A percentile compares a stretch with the other conserved stretches of the same genome.
Conservation (phyloP, 768 basidiomycete genomes). For the Neoboletus brunneissimus region DNA sequence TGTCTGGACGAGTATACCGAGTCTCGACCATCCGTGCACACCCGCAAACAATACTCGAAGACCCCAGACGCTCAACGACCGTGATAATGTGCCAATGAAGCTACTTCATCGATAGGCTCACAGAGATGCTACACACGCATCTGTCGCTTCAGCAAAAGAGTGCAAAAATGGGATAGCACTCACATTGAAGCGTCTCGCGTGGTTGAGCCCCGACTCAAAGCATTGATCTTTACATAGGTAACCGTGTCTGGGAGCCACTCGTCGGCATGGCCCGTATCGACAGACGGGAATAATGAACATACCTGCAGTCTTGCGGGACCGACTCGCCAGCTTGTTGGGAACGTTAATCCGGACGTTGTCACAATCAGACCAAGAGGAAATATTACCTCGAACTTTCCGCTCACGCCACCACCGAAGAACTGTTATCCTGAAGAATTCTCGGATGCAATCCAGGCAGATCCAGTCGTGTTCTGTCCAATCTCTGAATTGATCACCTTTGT, state of each 20-base stretch:
- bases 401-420: constrained; percentile 12
- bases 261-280: not conserved
- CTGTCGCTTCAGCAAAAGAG: not conserved
- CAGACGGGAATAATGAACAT: not conserved
- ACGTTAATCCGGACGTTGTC: not conserved
- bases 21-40: no score
- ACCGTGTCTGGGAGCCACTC: constrained; percentile 3
- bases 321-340: not conserved
- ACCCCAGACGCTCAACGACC: not conserved
- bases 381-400: constrained; percentile 7
- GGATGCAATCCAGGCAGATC: constrained; percentile 5
- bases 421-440: constrained; percentile 3
- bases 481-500: constrained; percentile 1
- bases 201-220: constrained; percentile 7
- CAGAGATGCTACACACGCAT: constrained; percentile 5
- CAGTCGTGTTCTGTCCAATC: constrained; percentile 10
- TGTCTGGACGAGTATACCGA: no score
- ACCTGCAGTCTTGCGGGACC: constrained; percentile 7
- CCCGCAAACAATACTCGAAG: not conserved
- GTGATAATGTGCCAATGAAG: not conserved
- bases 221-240: constrained; percentile 14
- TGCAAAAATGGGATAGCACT: not conserved
- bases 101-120: not conserved
- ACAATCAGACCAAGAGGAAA: not conserved
- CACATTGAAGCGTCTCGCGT: constrained; percentile 13